Evolutionary conservation across 1,284 basidiomycete genomes (phyloP), one percentile per base, ranked within the genome.

Genomic region (Trametes versicolor): DNA sequence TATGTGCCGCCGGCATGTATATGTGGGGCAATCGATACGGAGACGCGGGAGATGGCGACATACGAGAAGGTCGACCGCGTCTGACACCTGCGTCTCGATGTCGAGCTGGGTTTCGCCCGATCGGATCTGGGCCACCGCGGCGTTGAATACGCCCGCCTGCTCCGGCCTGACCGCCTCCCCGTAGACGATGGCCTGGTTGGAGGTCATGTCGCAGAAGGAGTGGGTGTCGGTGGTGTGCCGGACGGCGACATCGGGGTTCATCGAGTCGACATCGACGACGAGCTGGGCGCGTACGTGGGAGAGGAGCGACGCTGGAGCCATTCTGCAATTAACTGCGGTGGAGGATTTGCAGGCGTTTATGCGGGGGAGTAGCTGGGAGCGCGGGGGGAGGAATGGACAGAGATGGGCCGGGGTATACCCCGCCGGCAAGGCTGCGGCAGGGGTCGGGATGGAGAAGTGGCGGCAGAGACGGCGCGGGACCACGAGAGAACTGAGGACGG

Each of bases 161-260:
- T 81, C 80, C 2, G 78, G 74, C n/a, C 73, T 73, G 19, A 70
- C 71, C 13, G 78, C 77, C 63, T 84, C 77, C 29, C 71, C 70
- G 66, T 79, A 76, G 6, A 80, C 79, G 67, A 85, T 82, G 29
- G 80, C 83, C 67, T 85, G 83, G 61, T 84, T 85, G 15, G 83
- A 86, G 36, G 83, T 85, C 83, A 85, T 86, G 71, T 85, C 81
- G 62, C 73, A 74, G 76, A 85, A 85, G 43, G 65, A 68, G 34
- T 72, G 71, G 1, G 65, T 60, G 3, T 45, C 48, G n/a, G 65
- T 63, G 32, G 77, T 77, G 68, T 83, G 79, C 4, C 77, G 75
- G 23, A 71, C 72, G 1, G 83, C 81, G 50, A 81, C 79, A 27
- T 70, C 74, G 15, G 80, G 78, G 70, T 85, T 81, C 82, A 84